Conservation (phyloP, 495 filamentous ascomycete species). For the Podospora australis region DNA sequence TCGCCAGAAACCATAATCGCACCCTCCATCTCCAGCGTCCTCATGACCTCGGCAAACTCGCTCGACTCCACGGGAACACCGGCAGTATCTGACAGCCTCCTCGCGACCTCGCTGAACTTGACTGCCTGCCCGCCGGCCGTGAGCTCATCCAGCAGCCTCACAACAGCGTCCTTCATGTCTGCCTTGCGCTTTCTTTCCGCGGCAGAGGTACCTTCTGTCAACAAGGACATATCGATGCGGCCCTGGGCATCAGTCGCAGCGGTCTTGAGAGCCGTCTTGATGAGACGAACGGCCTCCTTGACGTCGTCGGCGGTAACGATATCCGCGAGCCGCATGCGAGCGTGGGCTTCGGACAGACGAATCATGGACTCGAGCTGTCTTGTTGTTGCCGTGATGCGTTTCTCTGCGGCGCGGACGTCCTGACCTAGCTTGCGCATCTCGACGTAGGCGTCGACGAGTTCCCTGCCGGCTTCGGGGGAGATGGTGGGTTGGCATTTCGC, state of each 20-base stretch:
- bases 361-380: conserved; percentile 97
- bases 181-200: conserved; percentile 72
- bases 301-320: conserved; percentile 79
- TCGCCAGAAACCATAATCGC: conserved; percentile 75
- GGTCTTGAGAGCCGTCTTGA: conserved; percentile 92
- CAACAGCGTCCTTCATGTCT: conserved; percentile 76
- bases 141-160: conserved; percentile 73
- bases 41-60: conserved; percentile 77
- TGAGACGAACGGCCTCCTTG: conserved; percentile 82
- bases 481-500: conserved; percentile 76
- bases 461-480: conserved; percentile 65
- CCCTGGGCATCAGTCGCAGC: conserved; percentile 91
- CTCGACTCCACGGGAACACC: conserved; percentile 62
- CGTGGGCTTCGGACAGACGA: conserved; percentile 90
- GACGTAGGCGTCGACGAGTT: conserved; percentile 82
- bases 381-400: conserved; percentile 95
- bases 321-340: conserved; percentile 83
- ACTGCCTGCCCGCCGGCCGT: conserved; percentile 58
- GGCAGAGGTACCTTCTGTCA: conserved; percentile 86
- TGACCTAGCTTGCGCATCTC: conserved; percentile 94
- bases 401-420: conserved; percentile 86
- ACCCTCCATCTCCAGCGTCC: conserved; percentile 78
- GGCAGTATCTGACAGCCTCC: conserved; percentile 66
- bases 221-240: conserved; percentile 90
- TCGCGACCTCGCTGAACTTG: conserved; percentile 70